A percentile compares a stretch with the other conserved stretches of the same genome.
Evolutionary conservation across 306 rosid species (phyloP).

Genomic region (Sesbania bispinosa): DNA sequence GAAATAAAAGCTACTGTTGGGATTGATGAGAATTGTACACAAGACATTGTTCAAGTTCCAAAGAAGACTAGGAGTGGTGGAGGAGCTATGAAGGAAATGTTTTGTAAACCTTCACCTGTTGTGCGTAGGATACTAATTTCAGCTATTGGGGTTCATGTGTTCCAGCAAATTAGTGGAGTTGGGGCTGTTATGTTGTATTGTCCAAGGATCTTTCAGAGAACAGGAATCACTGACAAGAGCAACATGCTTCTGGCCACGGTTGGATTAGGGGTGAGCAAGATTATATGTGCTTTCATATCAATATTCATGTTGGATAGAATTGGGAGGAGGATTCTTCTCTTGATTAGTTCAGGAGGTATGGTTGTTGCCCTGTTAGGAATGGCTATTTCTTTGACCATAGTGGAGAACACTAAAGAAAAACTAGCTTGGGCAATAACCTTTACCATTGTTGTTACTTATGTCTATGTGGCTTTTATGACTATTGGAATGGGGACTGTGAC

Average conservation of each 20-base stretch:
- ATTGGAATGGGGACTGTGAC: constrained; percentile 72
- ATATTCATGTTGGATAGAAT: constrained; percentile 39
- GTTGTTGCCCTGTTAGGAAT: constrained; percentile 27
- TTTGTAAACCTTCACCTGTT: constrained; percentile 44
- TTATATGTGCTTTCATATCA: constrained; percentile 37
- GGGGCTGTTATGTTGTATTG: constrained; percentile 54
- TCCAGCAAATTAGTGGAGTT: constrained; percentile 53
- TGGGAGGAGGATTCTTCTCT: constrained; percentile 40
- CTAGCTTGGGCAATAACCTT: constrained; percentile 43
- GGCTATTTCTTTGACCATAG: constrained; percentile 48
- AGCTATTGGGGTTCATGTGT: constrained; percentile 57
- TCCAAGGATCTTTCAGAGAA: constrained; percentile 63
- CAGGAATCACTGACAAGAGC: constrained; percentile 48
- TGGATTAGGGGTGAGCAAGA: constrained; percentile 61
- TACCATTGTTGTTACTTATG: constrained; percentile 34
- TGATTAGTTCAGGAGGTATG: constrained; percentile 52
- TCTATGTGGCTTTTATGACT: constrained; percentile 45
- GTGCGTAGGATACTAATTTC: constrained; percentile 60
- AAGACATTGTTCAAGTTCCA: constrained; percentile 26
- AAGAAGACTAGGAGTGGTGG: constrained; percentile 15
- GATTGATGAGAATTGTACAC: constrained; percentile 28
- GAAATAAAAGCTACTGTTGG: constrained; percentile 59
- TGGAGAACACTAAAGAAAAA: constrained; percentile 33
- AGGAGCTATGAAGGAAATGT: constrained; percentile 54
- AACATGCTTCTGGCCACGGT: constrained; percentile 54